Conservation (phyloP, 306 rosid species). For the Prinsepia uniflora region DNA sequence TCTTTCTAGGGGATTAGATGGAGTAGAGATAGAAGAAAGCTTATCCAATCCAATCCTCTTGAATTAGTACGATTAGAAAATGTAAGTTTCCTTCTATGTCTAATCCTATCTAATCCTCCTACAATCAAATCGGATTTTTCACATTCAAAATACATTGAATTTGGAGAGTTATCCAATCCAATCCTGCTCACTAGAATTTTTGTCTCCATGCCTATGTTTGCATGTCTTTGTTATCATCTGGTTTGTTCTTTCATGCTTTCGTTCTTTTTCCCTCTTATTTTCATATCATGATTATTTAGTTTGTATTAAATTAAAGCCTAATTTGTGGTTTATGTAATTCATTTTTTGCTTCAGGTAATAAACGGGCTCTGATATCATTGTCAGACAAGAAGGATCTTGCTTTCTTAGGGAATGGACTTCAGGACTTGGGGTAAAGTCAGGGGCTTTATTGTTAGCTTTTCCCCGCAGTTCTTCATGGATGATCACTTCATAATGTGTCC, state of each 20-base stretch:
- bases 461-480: not conserved
- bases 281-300: not conserved
- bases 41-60: too few species aligned
- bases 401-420: slow-evolving; percentile 74
- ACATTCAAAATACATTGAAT: too few species aligned
- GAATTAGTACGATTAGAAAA: too few species aligned
- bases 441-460: not conserved
- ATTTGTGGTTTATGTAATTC: slow-evolving; percentile 7
- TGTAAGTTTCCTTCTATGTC: too few species aligned
- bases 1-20: too few species aligned
- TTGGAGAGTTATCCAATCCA: not conserved
- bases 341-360: slow-evolving; percentile 48
- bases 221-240: not conserved
- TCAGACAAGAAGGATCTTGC: slow-evolving; percentile 84
- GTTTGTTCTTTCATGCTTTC: not conserved
- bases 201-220: not conserved
- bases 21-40: too few species aligned
- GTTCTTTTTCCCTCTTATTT: too few species aligned
- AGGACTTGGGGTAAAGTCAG: slow-evolving; percentile 65
- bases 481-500: not conserved
- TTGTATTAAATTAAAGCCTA: not conserved
- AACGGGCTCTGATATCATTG: slow-evolving; percentile 80
- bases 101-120: too few species aligned
- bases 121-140: too few species aligned
- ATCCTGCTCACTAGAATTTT: not conserved